Percentiles rank a stretch among this genome's conserved stretches.
Evolutionary conservation across 2,329 filamentous ascomycete genomes (phyloP).

Genomic region (Capronia epimyces): DNA sequence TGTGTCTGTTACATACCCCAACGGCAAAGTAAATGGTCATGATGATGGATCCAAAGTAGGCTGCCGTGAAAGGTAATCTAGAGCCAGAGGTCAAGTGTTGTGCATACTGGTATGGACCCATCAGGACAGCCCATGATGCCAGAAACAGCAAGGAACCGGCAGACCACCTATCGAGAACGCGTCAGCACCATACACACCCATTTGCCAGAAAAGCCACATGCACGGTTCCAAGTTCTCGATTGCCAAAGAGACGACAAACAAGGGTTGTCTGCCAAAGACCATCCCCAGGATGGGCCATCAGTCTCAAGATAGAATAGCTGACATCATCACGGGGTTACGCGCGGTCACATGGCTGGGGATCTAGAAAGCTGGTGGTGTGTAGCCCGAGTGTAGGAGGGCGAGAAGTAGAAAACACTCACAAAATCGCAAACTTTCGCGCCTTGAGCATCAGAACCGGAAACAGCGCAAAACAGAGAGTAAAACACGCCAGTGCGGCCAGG

Average conservation of each 20-base stretch:
- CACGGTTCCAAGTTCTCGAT: slow-evolving; percentile 9
- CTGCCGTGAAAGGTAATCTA: slow-evolving; percentile 83
- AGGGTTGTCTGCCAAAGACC: slow-evolving; percentile 10
- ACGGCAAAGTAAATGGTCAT: slow-evolving; percentile 89
- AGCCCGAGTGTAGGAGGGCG: slow-evolving; percentile 18
- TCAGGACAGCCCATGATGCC: slow-evolving; percentile 85
- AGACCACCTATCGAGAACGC: slow-evolving; percentile 67
- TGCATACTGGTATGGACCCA: slow-evolving; percentile 79
- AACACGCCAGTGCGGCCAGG: slow-evolving; percentile 80
- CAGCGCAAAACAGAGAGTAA: slow-evolving; percentile 85
- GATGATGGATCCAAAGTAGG: slow-evolving; percentile 88
- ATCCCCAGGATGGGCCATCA: slow-evolving; percentile 8
- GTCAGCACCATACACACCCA: slow-evolving; percentile 25
- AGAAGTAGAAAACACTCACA: slow-evolving; percentile 62
- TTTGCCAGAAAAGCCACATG: slow-evolving; percentile 16
- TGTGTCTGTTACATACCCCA: slow-evolving; percentile 64
- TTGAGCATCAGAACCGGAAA: slow-evolving; percentile 75
- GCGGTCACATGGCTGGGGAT: slow-evolving; percentile 25
- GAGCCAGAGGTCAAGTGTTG: slow-evolving; percentile 79
- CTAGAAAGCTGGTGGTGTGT: slow-evolving; percentile 22
- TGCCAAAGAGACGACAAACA: slow-evolving; percentile 7
- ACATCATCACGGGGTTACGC: slow-evolving; percentile 29
- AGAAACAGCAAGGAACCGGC: slow-evolving; percentile 87
- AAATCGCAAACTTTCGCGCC: slow-evolving; percentile 89
- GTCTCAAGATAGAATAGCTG: slow-evolving; percentile 23